Evolutionary conservation across 768 basidiomycete species (phyloP).

Genomic region (Rhodocollybia butyracea): DNA sequence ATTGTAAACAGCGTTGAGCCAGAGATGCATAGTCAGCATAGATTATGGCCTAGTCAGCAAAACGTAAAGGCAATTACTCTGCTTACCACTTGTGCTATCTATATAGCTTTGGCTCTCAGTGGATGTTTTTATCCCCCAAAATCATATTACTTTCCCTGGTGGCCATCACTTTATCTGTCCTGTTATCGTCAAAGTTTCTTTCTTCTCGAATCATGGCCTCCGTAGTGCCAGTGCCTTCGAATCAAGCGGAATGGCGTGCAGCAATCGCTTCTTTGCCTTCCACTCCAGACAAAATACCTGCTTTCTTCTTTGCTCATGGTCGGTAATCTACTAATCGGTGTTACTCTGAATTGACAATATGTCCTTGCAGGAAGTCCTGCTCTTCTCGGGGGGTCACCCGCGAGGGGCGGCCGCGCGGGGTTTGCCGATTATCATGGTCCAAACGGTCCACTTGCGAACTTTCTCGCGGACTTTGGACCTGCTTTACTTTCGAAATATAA

Average conservation of each 20-base stretch:
- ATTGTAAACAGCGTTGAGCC: no score
- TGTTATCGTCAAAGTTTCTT: neutral
- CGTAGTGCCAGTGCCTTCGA: slow-evolving; percentile 24
- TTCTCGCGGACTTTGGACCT: slow-evolving; percentile 65
- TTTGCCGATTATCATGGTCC: slow-evolving; percentile 37
- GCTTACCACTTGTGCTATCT: neutral
- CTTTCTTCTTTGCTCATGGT: slow-evolving; percentile 79
- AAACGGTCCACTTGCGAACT: slow-evolving; percentile 50
- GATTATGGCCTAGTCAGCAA: no score
- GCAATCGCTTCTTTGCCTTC: slow-evolving; percentile 54
- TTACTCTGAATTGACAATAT: slow-evolving; percentile 21
- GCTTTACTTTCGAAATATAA: slow-evolving; percentile 64
- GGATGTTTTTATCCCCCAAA: neutral
- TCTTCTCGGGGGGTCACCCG: neutral
- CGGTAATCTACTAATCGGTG: slow-evolving; percentile 50
- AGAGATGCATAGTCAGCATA: no score
- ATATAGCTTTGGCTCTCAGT: neutral
- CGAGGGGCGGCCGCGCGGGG: neutral
- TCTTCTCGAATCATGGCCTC: slow-evolving; percentile 5
- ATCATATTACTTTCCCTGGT: neutral
- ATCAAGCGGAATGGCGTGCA: slow-evolving; percentile 43
- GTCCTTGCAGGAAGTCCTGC: neutral
- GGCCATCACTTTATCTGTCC: neutral
- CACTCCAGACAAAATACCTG: slow-evolving; percentile 59
- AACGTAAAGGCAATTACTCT: no score